phyloP scores from a whole-genome alignment of 495 filamentous ascomycete species.

The Talaromyces trachyspermus region DNA sequence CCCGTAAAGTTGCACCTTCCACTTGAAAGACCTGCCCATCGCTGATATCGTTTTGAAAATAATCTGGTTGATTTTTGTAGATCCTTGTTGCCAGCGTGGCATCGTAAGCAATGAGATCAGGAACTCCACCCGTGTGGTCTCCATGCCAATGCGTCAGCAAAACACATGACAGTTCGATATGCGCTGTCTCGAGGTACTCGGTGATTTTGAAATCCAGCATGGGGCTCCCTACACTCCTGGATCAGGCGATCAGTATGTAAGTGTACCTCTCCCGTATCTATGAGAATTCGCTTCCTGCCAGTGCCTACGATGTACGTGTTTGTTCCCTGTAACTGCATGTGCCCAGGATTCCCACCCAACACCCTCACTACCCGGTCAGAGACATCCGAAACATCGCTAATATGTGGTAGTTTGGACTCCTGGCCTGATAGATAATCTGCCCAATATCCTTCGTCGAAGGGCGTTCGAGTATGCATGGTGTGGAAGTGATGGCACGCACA shows the following conservation, averaged over 20 bases:
- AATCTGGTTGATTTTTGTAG: slow-evolving; percentile 39
- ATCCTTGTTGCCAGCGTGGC: slow-evolving; percentile 67
- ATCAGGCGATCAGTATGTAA: slow-evolving; percentile 30
- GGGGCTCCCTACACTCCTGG: too few species aligned
- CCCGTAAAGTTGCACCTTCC: slow-evolving; percentile 34
- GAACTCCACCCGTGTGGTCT: slow-evolving; percentile 69
- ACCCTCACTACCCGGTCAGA: slow-evolving; percentile 32
- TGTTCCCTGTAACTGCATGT: slow-evolving; percentile 54
- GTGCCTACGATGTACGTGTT: slow-evolving; percentile 75
- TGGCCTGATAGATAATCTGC: slow-evolving; percentile 34
- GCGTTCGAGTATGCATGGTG: too few species aligned
- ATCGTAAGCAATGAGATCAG: slow-evolving; percentile 75
- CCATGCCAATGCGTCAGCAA: slow-evolving; percentile 79
- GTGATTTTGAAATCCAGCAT: too few species aligned
- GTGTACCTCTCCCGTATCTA: slow-evolving; percentile 65
- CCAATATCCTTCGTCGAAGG: too few species aligned
- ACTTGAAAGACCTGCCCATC: slow-evolving; percentile 31
- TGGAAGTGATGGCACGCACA: too few species aligned
- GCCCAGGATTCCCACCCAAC: slow-evolving; percentile 62
- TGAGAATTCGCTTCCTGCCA: slow-evolving; percentile 52
- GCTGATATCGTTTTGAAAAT: slow-evolving; percentile 34
- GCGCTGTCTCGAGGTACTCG: slow-evolving; percentile 14
- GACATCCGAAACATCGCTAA: slow-evolving; percentile 33
- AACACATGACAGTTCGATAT: slow-evolving; percentile 44
- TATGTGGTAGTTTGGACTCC: slow-evolving; percentile 20